Evolutionary conservation across 2,329 filamentous ascomycete species (phyloP).

Genomic region (Ophiobolus disseminans): DNA sequence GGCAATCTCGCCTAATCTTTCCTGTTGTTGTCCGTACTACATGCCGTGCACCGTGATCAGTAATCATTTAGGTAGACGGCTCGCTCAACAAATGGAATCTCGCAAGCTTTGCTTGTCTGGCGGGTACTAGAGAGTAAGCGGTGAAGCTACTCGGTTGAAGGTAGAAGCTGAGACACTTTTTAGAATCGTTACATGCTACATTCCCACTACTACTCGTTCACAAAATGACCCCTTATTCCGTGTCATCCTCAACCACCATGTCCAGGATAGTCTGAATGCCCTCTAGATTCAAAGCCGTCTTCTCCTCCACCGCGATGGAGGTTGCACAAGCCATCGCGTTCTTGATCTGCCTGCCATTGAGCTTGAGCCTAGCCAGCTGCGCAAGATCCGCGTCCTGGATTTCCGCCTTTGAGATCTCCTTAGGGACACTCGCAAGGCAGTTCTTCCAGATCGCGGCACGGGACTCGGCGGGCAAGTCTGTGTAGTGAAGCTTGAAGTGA

Average conservation of each 20-base stretch:
- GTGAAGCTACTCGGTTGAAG: background rate
- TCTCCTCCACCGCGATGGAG: slow-evolving; percentile 14
- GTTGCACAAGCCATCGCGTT: slow-evolving; percentile 37
- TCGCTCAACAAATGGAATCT: background rate
- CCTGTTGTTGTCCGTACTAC: background rate
- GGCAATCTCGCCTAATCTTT: background rate
- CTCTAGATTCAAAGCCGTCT: slow-evolving; percentile 12
- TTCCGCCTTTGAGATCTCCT: slow-evolving; percentile 14
- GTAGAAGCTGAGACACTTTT: background rate
- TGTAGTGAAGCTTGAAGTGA: slow-evolving; percentile 53
- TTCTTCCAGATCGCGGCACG: slow-evolving; percentile 53
- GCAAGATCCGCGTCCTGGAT: slow-evolving; percentile 41
- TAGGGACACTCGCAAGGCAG: slow-evolving; percentile 13
- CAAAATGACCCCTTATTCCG: background rate
- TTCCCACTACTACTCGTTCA: background rate
- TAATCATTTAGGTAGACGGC: background rate
- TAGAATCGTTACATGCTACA: background rate
- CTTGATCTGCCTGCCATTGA: slow-evolving; percentile 54
- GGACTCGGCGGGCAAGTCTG: slow-evolving; percentile 47
- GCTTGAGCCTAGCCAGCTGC: slow-evolving; percentile 33
- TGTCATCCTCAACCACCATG: slow-evolving; percentile 10
- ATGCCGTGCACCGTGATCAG: background rate
- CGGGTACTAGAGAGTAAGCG: background rate
- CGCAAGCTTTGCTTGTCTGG: background rate
- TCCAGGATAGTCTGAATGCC: slow-evolving; percentile 11